Base-by-base conservation (phyloP, 805 yeast genomes). In the Ogataea corticis region DNA sequence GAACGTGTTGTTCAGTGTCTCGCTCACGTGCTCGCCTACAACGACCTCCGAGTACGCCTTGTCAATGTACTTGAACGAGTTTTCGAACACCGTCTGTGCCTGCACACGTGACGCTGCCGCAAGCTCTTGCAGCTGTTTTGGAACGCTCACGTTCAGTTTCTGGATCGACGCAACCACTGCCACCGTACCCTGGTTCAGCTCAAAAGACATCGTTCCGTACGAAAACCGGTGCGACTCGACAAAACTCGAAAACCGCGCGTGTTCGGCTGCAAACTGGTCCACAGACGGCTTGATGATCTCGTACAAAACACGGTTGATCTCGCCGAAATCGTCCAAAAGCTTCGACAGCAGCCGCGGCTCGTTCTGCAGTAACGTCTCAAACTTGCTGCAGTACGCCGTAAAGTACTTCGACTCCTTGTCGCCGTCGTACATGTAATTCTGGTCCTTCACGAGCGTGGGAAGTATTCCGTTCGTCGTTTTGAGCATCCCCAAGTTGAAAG, bases 61-160 rank as follows among this genome's bases (percentile, higher is more conserved):
- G 37, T 80, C 87, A 25, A 87, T 80, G 48, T 72, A 76, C 36
- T 66, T 66, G 45, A 88, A 71, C 39, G 80, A 72, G 44, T 81
- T 87, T 42, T 65, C 63, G 57, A 86, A 81, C n/a, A 82, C 66
- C 5, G 59, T 50, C 33, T 63, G 66, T 13, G 66, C 56, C 28
- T 39, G 41, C 2, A 29, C 4, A 6, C 42, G 38, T 1, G 52
- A 34, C 17, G 35, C 38, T 3, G 44, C 28, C 13, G 42, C 37
- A 4, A 42, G 27, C 2, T 46, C 50, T 16, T 28, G 14, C 9
- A 63, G 28, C 12, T 50, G 34, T 3, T 19, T 33, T 3, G 65
- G 52, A 2, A 52, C 14, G 17, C 33, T 49, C 15, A 59, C 41
- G 43, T 42, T 55, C 36, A 49, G 50, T 33, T 38, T 43, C 11